Conservation (phyloP, 148 eudicot species). For the Chenopodium quinoa region DNA sequence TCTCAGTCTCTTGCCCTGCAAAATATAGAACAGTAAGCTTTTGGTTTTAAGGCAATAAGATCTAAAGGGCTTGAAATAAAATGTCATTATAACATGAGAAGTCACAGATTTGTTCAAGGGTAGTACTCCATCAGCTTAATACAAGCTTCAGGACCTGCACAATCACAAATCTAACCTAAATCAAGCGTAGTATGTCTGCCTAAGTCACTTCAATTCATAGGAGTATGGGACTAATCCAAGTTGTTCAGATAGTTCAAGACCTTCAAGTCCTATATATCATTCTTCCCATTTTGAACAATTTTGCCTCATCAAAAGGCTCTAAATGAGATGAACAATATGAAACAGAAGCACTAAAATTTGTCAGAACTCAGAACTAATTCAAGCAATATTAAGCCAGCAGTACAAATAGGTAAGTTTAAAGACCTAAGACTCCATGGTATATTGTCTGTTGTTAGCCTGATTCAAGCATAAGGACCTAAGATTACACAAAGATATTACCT, state of each 20-base stretch:
- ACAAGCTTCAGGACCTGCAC: background rate
- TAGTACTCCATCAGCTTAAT: background rate
- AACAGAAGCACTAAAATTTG: too few relatives aligned
- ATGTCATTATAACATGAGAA: background rate
- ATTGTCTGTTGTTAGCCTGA: background rate
- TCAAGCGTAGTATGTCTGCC: background rate
- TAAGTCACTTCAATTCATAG: background rate
- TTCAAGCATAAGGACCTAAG: background rate
- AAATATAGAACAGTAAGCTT: background rate
- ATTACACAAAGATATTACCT: slow-evolving; percentile 44
- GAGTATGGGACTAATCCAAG: background rate
- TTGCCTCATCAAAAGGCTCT: too few relatives aligned
- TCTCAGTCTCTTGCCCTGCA: slow-evolving; percentile 73
- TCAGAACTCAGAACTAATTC: background rate
- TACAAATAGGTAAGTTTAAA: too few relatives aligned
- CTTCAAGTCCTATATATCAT: background rate
- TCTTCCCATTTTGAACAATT: background rate
- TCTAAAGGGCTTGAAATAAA: background rate
- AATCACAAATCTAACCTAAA: background rate
- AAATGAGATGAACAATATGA: too few relatives aligned
- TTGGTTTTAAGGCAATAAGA: background rate
- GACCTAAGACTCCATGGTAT: background rate
- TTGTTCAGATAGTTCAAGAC: background rate
- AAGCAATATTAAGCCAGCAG: background rate
- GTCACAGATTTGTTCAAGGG: background rate